Base-by-base conservation (phyloP, 2,329 filamentous ascomycete species). In the Chrysosporium keratinophilum region DNA sequence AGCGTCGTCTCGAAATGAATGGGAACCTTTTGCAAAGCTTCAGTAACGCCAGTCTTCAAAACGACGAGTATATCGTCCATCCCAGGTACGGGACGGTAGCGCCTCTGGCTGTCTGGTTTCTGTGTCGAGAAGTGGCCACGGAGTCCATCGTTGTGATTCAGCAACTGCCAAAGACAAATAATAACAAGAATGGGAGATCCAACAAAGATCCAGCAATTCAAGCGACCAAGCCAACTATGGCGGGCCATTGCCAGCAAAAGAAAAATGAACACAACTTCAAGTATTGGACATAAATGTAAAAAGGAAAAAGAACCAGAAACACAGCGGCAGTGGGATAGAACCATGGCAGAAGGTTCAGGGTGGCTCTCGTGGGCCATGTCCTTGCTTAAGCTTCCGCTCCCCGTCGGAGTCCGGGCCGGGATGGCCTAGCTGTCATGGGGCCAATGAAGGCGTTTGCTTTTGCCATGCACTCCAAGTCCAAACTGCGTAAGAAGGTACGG, bases 41-140 rank as follows among this genome's bases (percentile, higher is more conserved):
- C 79, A 6, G 77, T 78, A 14, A 79, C 78, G 51, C 79, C 80
- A 0, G 80, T 82, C 58, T 77, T 76, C 57, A 83, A 69, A 9
- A 81, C 68, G 14, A 82, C 72, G 56, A 81, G 75, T 45, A 81
- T 65, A 61, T 82, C 72, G 2, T 77, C 69, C 19, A 76, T 40
- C 14, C 50, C 50, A 1, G 42, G 19, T 7, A 52, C 31, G 20
- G 19, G 23, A 14, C 7, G 33, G 9, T 41, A 46, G 20, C 42
- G 41, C 15, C 15, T 46, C n/a, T 14, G 10, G 2, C 1, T 15
- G 19, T 5, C 3, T 15, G 34, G 50, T 41, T 17, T 19, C 31
- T 46, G 14, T n/a, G 39, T 39, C 7, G 14, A 31, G 15, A 39
- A 31, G 17, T 19, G 33, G 17, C 1, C 12, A 19, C n/a, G 40